These are phyloP conservation scores for Globisporangium paroecandrum DNA, from an alignment of 352 stramenopile species.

Conservation along the genomic window DNA sequence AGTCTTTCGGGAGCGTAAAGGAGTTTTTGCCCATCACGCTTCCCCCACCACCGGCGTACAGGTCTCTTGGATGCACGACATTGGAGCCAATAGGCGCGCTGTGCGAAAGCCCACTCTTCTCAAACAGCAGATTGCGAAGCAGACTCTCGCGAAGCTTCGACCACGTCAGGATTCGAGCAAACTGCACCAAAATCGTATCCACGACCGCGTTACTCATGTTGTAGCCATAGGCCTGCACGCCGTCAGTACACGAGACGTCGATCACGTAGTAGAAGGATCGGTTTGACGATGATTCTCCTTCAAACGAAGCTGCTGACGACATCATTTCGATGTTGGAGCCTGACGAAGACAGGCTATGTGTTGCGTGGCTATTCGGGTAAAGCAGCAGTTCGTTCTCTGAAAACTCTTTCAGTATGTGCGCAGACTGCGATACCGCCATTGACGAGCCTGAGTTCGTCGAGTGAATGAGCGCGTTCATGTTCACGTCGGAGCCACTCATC, in stretches of 20 bases:
- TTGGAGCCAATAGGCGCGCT: constrained; percentile 39
- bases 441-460: constrained; percentile 19
- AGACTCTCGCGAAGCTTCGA: constrained; percentile 63
- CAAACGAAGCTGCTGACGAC: not conserved
- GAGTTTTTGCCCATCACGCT: constrained; percentile 30
- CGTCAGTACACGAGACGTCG: constrained; percentile 55
- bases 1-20: constrained; percentile 44
- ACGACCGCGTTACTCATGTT: constrained; percentile 69
- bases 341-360: not conserved
- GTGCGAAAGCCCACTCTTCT: constrained; percentile 50
- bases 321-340: constrained; percentile 5
- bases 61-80: constrained; percentile 61
- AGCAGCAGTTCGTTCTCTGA: constrained; percentile 59
- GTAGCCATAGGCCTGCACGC: constrained; percentile 66
- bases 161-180: constrained; percentile 68
- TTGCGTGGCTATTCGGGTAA: constrained; percentile 22
- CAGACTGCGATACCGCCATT: not conserved
- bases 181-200: constrained; percentile 48
- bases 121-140: constrained; percentile 52
- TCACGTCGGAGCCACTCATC: constrained; percentile 37
- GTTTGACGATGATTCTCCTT: constrained; percentile 20
- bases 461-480: constrained; percentile 16
- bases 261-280: constrained; percentile 76
- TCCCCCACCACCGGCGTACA: constrained; percentile 34
- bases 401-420: constrained; percentile 27